Conservation (phyloP, 352 stramenopile species). For the Phytophthora cactorum region DNA sequence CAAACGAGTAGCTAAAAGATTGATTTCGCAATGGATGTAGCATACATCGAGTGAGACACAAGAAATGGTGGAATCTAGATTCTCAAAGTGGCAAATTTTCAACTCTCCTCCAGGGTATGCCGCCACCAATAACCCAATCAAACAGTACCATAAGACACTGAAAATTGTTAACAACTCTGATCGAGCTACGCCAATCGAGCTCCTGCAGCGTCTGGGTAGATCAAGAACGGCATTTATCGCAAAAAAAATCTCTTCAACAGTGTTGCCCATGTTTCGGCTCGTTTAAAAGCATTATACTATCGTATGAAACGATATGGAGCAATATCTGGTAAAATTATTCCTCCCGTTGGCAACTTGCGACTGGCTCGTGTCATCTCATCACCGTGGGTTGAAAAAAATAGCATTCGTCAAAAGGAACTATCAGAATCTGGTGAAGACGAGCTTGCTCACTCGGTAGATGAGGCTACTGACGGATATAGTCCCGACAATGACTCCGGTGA, state of each 20-base stretch:
- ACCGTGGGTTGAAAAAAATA: not conserved
- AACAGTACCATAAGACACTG: slow-evolving; percentile 8
- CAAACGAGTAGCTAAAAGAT: too few relatives aligned
- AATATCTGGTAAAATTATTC: not conserved
- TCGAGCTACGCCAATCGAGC: not conserved
- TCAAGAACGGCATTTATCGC: not conserved
- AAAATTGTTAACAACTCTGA: not conserved
- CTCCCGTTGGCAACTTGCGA: not conserved
- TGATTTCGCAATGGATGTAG: too few relatives aligned
- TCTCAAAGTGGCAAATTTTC: too few relatives aligned
- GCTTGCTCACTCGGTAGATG: not conserved
- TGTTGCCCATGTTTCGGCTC: not conserved
- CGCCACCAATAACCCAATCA: not conserved
- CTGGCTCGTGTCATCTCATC: not conserved
- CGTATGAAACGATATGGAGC: not conserved
- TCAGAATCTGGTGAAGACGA: not conserved
- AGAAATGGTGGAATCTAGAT: too few relatives aligned
- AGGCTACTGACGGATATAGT: not conserved
- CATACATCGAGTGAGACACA: too few relatives aligned
- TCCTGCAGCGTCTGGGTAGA: slow-evolving; percentile 2
- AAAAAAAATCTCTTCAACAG: not conserved
- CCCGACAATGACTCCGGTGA: not conserved
- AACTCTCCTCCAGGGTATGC: too few relatives aligned
- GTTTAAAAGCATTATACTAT: not conserved
- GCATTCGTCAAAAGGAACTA: not conserved